These are phyloP conservation scores for Pestalotiopsis sp. DNA, from an alignment of 2,329 filamentous ascomycete species.

Conservation along the genomic window DNA sequence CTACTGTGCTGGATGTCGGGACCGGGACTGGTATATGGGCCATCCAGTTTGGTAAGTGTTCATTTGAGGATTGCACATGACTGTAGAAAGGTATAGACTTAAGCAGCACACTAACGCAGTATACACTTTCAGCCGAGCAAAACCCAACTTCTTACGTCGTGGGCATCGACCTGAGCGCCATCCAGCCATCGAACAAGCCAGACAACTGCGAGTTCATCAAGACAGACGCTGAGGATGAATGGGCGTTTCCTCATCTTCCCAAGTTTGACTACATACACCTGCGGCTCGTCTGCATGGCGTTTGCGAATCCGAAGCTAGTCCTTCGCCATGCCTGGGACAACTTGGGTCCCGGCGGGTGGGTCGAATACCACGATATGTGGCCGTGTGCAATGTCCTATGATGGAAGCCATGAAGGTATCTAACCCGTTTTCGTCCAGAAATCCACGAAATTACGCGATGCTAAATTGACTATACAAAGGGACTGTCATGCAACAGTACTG, in stretches of 20 bases:
- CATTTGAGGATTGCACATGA: too few relatives aligned
- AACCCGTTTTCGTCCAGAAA: background rate
- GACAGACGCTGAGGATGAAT: conserved; percentile 17
- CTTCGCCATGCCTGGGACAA: conserved; percentile 44
- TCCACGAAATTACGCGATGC: too few relatives aligned
- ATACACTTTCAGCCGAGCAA: background rate
- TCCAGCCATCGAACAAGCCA: conserved; percentile 14
- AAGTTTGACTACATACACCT: conserved; percentile 17
- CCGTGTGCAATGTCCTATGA: conserved; percentile 9
- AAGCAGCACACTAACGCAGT: too few relatives aligned
- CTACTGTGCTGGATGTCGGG: conserved; percentile 21
- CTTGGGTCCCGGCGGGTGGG: conserved; percentile 33
- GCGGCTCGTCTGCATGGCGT: conserved; percentile 44
- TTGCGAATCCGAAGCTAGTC: conserved; percentile 47
- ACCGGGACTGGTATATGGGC: conserved; percentile 28
- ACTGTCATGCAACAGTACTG: conserved; percentile 5
- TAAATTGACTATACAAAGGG: background rate
- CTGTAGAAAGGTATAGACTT: too few relatives aligned
- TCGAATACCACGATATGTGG: conserved; percentile 23
- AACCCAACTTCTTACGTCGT: conserved; percentile 12
- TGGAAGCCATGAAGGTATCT: conserved; percentile 18
- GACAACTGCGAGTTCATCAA: conserved; percentile 17
- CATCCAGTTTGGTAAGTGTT: conserved; percentile 23
- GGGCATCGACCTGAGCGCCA: conserved; percentile 15
- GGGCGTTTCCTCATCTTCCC: conserved; percentile 11